These are phyloP conservation scores for Gyromitra esculenta DNA, from an alignment of 2,329 filamentous ascomycete genomes.

Conservation along the genomic window DNA sequence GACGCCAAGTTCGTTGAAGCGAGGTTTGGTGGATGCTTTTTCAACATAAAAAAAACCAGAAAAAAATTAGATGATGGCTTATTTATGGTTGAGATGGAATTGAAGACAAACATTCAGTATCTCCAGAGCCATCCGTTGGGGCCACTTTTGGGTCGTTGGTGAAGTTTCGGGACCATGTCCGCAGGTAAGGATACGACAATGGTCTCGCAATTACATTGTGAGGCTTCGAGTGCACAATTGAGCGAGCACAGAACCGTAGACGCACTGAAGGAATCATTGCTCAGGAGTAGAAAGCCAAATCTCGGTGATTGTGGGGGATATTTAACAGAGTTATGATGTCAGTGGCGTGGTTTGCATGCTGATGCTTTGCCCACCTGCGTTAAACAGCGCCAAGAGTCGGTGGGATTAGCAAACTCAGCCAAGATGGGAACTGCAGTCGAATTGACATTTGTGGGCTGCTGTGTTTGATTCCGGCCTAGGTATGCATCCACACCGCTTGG, in stretches of 20 bases:
- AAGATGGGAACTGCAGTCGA: not conserved
- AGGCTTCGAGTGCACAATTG: not conserved
- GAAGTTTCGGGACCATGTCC: constrained; percentile 17
- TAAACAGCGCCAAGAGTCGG: not conserved
- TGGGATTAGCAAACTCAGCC: not conserved
- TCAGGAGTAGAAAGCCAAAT: not conserved
- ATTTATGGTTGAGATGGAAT: no score
- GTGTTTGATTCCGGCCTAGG: no score
- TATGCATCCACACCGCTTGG: no score
- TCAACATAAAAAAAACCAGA: not conserved
- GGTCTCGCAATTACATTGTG: constrained; percentile 1
- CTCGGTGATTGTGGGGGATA: not conserved
- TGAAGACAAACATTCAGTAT: constrained; percentile 8
- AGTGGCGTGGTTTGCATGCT: not conserved
- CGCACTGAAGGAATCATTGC: constrained; percentile 11
- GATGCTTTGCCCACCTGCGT: not conserved
- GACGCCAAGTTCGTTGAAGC: constrained; percentile 92
- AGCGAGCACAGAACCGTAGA: constrained; percentile 10
- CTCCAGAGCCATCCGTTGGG: not conserved
- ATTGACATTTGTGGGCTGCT: no score
- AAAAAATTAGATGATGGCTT: not conserved
- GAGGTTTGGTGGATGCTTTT: constrained; percentile 52
- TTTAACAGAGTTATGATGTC: constrained; percentile 12
- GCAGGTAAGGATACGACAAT: constrained; percentile 10
- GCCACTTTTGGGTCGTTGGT: not conserved